Base-by-base conservation (phyloP, 768 basidiomycete species). In the Phanerochaete sordida region DNA sequence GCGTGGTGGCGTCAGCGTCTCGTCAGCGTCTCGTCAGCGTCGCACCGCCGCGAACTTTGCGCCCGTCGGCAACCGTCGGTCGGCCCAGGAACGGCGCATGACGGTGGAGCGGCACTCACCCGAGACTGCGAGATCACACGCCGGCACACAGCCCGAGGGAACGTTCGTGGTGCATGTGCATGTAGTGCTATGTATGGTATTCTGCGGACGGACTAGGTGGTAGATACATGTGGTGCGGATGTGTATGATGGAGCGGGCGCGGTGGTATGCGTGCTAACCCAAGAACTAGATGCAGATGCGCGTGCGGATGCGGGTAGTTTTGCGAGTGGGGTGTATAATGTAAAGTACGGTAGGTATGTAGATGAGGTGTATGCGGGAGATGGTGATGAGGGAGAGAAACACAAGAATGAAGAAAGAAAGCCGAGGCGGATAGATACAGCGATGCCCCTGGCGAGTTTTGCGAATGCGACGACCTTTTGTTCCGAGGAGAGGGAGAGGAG, bases 361-460 rank as follows among this genome's bases (percentile, higher is more conserved):
- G 27, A 19, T 7, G 8, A 28, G 9, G 47, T 21, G 51, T 31
- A 21, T 33, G 37, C 13, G 21, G 24, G 35, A 8, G n/a, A 54
- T 9, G 35, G 43, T 39, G 53, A 26, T 54, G 53, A 27, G 1
- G 47, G 24, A 8, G 47, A 48, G 47, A 48, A 28, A 19, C 23
- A 24, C 23, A 19, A 43, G 39, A 43, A 16, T 16, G 44, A 19
- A 43, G 39, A 19, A 43, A 43, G 19, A 43, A 43, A 19, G n/a
- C n/a, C n/a, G n/a, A 19, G 19, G 19, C 9, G 23, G 35, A 54
- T 54, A 54, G 53, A 54, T 54, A 54, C 53, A 54, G 53, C 53
- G 23, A 26, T 37, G 53, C 53, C 53, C 53, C 50, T n/a, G 50
- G 50, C 50, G 50, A 51, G 11, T 30, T 51, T 15, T 51, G 27